Conservation (phyloP, 2,329 filamentous ascomycete species). For the Epichloe sp. region DNA sequence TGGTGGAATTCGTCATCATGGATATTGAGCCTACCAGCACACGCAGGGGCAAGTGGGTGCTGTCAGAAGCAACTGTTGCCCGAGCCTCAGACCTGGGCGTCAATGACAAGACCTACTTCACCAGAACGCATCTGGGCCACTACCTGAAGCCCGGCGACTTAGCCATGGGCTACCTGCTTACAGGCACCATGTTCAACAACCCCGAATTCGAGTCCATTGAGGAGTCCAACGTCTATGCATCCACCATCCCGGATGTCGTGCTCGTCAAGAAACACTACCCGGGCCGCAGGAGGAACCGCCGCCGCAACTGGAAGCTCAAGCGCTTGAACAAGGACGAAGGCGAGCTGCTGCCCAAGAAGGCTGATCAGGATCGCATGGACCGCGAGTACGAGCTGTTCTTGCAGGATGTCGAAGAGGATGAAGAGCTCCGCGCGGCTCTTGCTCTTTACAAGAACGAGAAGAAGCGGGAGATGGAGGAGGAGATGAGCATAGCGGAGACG, state of each 20-base stretch:
- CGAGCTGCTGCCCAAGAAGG: constrained; percentile 73
- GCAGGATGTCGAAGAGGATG: constrained; percentile 90
- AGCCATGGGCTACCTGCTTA: constrained; percentile 85
- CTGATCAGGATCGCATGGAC: constrained; percentile 79
- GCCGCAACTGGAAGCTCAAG: constrained; percentile 86
- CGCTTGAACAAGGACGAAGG: constrained; percentile 85
- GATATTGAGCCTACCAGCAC: constrained; percentile 74
- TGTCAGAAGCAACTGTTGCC: constrained; percentile 81
- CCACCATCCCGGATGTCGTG: constrained; percentile 78
- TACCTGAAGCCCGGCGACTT: constrained; percentile 82
- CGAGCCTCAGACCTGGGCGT: constrained; percentile 73
- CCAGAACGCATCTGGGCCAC: constrained; percentile 76
- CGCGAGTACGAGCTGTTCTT: constrained; percentile 96
- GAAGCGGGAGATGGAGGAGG: constrained; percentile 37
- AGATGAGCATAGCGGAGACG: constrained; percentile 55
- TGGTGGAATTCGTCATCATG: constrained; percentile 88
- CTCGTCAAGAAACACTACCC: constrained; percentile 96
- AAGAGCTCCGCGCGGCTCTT: constrained; percentile 71
- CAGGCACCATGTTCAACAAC: constrained; percentile 88
- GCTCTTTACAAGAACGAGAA: constrained; percentile 67
- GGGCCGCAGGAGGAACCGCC: constrained; percentile 65
- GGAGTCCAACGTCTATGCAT: constrained; percentile 58
- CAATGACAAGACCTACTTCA: constrained; percentile 82
- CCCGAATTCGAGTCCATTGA: constrained; percentile 73
- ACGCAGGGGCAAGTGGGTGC: constrained; percentile 66